phyloP scores from a whole-genome alignment of 306 rosid genomes.

The Crataegus laevigata region DNA sequence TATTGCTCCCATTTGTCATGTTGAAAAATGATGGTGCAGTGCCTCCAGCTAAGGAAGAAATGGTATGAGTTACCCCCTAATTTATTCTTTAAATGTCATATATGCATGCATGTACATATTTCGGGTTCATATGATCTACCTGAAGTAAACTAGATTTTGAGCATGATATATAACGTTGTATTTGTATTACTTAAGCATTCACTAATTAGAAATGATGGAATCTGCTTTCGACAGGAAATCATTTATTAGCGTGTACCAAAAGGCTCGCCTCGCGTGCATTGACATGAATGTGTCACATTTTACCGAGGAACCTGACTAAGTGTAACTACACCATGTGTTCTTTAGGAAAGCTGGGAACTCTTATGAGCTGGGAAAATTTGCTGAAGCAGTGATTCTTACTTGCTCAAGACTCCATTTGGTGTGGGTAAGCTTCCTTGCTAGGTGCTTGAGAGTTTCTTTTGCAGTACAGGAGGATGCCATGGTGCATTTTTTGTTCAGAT shows the following conservation, averaged over 20 bases:
- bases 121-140: background rate
- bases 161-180: background rate
- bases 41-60: conserved; percentile 12
- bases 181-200: background rate
- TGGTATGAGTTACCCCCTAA: conserved; percentile 39
- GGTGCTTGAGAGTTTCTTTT: background rate
- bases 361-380: background rate
- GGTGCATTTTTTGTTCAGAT: background rate
- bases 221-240: background rate
- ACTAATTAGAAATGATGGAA: background rate
- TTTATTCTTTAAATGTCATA: background rate
- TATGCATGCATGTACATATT: background rate
- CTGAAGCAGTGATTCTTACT: background rate
- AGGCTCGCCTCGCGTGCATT: background rate
- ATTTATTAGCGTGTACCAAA: background rate
- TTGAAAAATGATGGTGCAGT: conserved; percentile 17
- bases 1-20: conserved; percentile 19
- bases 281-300: background rate
- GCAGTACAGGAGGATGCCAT: background rate
- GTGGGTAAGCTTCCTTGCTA: background rate
- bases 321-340: background rate
- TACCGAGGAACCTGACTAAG: background rate
- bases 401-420: background rate
- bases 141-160: background rate
- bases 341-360: background rate